Conservation (phyloP, 139 green algal species). For the Chlorokybus atmophyticus region DNA sequence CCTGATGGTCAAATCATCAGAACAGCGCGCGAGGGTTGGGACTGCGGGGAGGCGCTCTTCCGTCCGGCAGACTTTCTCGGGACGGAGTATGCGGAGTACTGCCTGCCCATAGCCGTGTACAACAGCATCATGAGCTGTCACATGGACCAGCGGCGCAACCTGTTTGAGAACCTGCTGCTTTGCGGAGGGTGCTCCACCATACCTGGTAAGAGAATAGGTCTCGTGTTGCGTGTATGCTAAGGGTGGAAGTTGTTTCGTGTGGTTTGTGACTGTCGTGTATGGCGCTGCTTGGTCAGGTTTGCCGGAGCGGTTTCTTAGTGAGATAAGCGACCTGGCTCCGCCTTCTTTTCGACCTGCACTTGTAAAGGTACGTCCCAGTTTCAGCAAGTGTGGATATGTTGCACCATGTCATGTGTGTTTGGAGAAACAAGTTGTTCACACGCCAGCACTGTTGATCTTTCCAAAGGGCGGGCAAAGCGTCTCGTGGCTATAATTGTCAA, state of each 20-base stretch:
- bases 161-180: slow-evolving; percentile 38
- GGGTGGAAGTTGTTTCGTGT: too few species aligned
- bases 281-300: slow-evolving; percentile 4
- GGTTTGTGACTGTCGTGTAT: not conserved
- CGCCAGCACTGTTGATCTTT: too few species aligned
- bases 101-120: slow-evolving; percentile 23
- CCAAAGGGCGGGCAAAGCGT: too few species aligned
- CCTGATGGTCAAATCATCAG: slow-evolving; percentile 22
- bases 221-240: slow-evolving; percentile 3
- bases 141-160: slow-evolving; percentile 14
- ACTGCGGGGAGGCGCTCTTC: slow-evolving; percentile 48
- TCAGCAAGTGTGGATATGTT: too few species aligned
- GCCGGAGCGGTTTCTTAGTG: slow-evolving; percentile 3
- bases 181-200: slow-evolving; percentile 28
- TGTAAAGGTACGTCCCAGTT: slow-evolving; percentile 25
- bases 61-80: slow-evolving; percentile 32
- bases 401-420: too few species aligned
- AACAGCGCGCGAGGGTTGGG: not conserved
- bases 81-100: slow-evolving; percentile 24
- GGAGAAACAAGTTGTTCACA: too few species aligned
- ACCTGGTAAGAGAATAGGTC: slow-evolving; percentile 7
- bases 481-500: too few species aligned
- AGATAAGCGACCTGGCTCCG: not conserved
- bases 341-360: slow-evolving; percentile 19
- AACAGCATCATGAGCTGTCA: slow-evolving; percentile 8